Percentiles rank a stretch among this genome's conserved stretches.
Evolutionary conservation across 176 grass and related monocot species (phyloP).

Genomic region (Miscanthus lutarioriparius): DNA sequence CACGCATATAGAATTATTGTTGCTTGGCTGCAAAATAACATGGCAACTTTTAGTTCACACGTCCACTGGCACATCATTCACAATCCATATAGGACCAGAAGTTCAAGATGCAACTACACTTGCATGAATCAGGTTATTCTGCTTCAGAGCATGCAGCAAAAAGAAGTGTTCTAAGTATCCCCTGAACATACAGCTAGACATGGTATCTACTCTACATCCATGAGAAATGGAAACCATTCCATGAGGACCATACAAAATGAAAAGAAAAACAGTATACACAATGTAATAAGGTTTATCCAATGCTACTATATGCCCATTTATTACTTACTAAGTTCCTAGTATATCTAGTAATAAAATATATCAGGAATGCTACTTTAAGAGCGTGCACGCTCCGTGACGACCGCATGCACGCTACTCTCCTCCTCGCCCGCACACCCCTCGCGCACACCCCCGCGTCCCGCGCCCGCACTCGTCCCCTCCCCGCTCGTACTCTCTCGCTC

Average conservation of each 20-base stretch:
- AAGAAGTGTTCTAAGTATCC: background rate
- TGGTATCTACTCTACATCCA: background rate
- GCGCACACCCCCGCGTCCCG: too few species aligned
- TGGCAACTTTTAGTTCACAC: background rate
- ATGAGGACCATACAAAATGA: background rate
- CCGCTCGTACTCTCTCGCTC: too few species aligned
- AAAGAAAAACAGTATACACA: background rate
- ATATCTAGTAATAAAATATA: too few species aligned
- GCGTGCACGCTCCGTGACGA: too few species aligned
- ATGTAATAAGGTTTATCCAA: background rate
- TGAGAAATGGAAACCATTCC: too few species aligned
- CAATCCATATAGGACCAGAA: background rate
- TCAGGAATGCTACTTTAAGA: too few species aligned
- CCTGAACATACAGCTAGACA: background rate
- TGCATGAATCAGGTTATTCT: slow-evolving; percentile 23
- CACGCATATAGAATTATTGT: background rate
- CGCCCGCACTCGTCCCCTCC: too few species aligned
- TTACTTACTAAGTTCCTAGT: background rate
- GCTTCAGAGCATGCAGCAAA: background rate
- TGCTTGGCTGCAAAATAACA: background rate
- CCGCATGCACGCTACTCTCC: too few species aligned
- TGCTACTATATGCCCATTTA: background rate
- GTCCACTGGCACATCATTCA: background rate
- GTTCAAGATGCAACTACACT: background rate
- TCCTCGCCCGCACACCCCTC: too few species aligned